Evolutionary conservation across 2,329 filamentous ascomycete genomes (phyloP).

Genomic region (Penicillium crustosum): DNA sequence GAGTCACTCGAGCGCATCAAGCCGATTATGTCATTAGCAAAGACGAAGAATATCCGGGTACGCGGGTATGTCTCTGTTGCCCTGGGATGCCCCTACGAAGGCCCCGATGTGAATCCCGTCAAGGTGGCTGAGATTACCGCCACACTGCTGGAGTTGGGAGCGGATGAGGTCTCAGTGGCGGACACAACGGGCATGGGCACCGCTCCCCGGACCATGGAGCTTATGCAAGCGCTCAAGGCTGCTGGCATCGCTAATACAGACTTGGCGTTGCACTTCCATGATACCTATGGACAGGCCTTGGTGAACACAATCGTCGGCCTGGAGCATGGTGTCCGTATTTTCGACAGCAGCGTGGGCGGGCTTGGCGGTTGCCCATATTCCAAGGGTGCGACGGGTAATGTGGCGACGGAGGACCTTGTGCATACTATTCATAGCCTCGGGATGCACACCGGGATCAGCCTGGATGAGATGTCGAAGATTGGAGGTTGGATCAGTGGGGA

Average conservation of each 20-base stretch:
- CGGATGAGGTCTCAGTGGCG: conserved; percentile 64
- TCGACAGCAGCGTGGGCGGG: conserved; percentile 64
- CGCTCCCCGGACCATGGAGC: conserved; percentile 58
- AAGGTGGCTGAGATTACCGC: conserved; percentile 63
- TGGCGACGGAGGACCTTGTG: conserved; percentile 63
- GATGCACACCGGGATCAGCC: conserved; percentile 58
- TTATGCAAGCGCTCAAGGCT: conserved; percentile 58
- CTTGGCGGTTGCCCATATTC: conserved; percentile 65
- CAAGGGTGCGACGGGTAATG: conserved; percentile 65
- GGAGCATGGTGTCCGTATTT: conserved; percentile 63
- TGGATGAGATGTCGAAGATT: conserved; percentile 56
- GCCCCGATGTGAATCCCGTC: conserved; percentile 59
- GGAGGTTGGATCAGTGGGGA: conserved; percentile 58
- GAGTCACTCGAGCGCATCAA: conserved; percentile 61
- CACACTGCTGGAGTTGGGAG: conserved; percentile 63
- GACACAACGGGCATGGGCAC: conserved; percentile 70
- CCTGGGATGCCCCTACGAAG: conserved; percentile 66
- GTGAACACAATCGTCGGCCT: conserved; percentile 63
- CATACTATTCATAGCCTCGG: conserved; percentile 62
- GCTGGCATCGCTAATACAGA: conserved; percentile 61
- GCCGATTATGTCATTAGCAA: conserved; percentile 58
- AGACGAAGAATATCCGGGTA: conserved; percentile 56
- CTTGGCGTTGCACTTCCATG: conserved; percentile 65
- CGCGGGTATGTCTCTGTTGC: conserved; percentile 66
- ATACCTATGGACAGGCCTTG: conserved; percentile 65